Conservation (phyloP, 2,329 filamentous ascomycete genomes). For the Fusarium aywerte region DNA sequence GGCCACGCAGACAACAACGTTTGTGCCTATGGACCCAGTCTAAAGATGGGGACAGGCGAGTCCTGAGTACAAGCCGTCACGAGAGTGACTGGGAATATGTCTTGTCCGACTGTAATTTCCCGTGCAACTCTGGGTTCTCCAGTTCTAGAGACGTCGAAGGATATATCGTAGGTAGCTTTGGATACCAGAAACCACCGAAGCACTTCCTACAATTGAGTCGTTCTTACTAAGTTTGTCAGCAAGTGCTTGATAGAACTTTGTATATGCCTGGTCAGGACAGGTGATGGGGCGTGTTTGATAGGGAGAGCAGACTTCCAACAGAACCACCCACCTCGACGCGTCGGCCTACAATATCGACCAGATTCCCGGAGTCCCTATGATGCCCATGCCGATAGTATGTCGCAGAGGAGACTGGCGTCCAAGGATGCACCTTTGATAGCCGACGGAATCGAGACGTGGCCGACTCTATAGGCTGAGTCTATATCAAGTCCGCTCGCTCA, state of each 20-base stretch:
- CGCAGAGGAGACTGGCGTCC: neutral
- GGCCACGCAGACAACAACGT: too few species aligned
- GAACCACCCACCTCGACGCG: neutral
- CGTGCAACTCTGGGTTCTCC: neutral
- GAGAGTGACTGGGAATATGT: neutral
- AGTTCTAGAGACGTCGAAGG: neutral
- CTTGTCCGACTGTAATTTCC: neutral
- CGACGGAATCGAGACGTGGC: neutral
- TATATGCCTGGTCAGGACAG: too few species aligned
- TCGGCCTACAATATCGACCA: neutral
- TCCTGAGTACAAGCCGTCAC: too few species aligned
- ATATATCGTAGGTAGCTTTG: neutral
- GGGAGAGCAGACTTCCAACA: neutral
- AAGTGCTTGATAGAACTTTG: neutral
- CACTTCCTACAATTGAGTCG: neutral
- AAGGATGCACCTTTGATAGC: neutral
- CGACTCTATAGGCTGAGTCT: neutral
- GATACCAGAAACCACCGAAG: neutral
- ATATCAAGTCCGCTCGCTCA: neutral
- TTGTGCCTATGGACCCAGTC: too few species aligned
- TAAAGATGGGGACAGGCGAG: too few species aligned
- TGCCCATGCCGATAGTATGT: neutral
- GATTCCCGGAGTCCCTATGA: neutral
- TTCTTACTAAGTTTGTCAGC: neutral
- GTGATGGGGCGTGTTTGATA: neutral